Conservation (phyloP, 192 early-diverging fungal species). For the Radiomyces spectabilis region DNA sequence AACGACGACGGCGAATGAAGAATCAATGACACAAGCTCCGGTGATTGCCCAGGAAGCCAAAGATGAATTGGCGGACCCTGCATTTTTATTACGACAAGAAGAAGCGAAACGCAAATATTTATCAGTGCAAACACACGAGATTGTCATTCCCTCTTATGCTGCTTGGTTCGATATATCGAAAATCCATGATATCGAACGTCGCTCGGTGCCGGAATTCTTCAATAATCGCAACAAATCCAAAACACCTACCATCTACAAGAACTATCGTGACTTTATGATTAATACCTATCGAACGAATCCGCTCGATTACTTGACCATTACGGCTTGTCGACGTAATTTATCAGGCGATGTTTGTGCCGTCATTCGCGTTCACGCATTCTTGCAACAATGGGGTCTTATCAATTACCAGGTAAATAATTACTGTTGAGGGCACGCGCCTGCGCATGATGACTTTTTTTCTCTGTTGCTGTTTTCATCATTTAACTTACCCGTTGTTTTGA, state of each 20-base stretch:
- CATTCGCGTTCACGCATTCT: constrained; percentile 93
- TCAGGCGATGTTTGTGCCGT: constrained; percentile 98
- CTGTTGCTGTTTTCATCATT: not conserved
- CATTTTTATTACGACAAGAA: too few species aligned
- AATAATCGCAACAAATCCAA: constrained; percentile 88
- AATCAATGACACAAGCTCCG: too few species aligned
- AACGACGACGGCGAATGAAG: too few species aligned
- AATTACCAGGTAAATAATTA: constrained; percentile 83
- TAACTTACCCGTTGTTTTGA: not conserved
- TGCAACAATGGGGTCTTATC: constrained; percentile 98
- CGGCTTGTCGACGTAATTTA: constrained; percentile 91
- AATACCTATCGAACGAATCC: constrained; percentile 95
- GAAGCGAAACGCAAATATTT: constrained; percentile 59
- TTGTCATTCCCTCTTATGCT: constrained; percentile 84
- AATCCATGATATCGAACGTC: constrained; percentile 83
- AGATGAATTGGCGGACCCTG: too few species aligned
- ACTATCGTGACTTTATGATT: constrained; percentile 97
- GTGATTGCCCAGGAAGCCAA: too few species aligned
- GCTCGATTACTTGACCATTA: constrained; percentile 92
- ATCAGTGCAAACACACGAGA: constrained; percentile 65
- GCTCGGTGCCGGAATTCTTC: constrained; percentile 95
- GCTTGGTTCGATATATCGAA: constrained; percentile 83
- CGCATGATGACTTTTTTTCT: not conserved
- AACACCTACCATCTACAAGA: constrained; percentile 85
- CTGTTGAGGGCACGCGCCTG: too few species aligned